phyloP scores from a whole-genome alignment of 352 stramenopile species.

The Chrysophaeum taylorii region DNA sequence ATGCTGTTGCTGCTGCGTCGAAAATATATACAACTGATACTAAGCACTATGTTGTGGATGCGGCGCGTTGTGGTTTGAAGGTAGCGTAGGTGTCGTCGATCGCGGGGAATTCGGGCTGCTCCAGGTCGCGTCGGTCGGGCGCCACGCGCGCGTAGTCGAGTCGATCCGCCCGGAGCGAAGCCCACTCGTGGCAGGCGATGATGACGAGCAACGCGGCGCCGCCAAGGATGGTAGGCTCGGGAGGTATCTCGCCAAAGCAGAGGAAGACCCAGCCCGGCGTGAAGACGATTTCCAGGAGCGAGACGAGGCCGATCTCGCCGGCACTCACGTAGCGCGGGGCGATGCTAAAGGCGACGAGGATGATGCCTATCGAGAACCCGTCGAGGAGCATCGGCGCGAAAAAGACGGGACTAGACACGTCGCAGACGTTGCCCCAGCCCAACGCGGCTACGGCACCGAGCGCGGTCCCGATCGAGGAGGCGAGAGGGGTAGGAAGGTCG shows the following conservation, averaged over 20 bases:
- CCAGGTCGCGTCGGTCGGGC: no score
- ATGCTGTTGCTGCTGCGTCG: no score
- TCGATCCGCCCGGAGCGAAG: no score
- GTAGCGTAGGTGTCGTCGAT: no score
- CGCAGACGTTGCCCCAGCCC: background rate
- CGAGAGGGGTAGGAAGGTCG: background rate
- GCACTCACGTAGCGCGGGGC: background rate
- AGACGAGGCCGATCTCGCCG: background rate
- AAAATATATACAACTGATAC: no score
- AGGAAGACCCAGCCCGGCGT: slow-evolving; percentile 4
- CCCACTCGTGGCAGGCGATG: background rate
- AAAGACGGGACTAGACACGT: background rate
- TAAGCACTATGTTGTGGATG: no score
- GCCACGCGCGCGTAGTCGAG: no score
- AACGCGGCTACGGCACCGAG: background rate
- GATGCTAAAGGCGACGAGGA: background rate
- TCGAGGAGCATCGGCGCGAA: background rate
- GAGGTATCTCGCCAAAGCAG: background rate
- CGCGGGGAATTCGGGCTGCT: no score
- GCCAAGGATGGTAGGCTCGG: background rate
- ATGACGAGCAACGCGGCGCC: background rate
- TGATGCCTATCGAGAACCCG: background rate
- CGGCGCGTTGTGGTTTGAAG: no score
- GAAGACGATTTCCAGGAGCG: background rate
- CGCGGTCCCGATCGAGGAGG: background rate